Evolutionary conservation across 371 early-diverging fungal species (phyloP).

Genomic region (Haplosporangium sp.): DNA sequence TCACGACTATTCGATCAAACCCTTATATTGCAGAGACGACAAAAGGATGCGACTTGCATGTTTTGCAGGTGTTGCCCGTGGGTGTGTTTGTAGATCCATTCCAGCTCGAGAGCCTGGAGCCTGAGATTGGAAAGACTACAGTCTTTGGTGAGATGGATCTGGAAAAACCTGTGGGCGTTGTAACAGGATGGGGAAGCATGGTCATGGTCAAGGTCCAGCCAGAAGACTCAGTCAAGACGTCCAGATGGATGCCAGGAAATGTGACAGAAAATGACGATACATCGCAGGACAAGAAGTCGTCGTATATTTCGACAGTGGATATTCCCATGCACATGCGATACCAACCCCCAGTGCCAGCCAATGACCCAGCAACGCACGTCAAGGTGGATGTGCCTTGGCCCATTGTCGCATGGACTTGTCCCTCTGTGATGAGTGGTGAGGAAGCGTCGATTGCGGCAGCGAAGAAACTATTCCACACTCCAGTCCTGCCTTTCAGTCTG

Average conservation of each 20-base stretch:
- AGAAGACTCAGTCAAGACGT: constrained; percentile 31
- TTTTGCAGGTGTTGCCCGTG: constrained; percentile 43
- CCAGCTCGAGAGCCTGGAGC: constrained; percentile 42
- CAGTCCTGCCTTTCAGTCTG: constrained; percentile 31
- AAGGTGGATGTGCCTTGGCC: constrained; percentile 42
- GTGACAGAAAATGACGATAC: background rate
- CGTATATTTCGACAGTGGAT: constrained; percentile 27
- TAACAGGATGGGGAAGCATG: constrained; percentile 49
- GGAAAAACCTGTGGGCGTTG: constrained; percentile 54
- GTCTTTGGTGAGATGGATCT: constrained; percentile 54
- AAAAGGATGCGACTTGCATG: constrained; percentile 28
- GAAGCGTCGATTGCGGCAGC: constrained; percentile 8
- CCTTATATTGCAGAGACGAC: constrained; percentile 37
- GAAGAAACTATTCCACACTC: constrained; percentile 47
- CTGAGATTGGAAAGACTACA: constrained; percentile 36
- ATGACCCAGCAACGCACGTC: constrained; percentile 32
- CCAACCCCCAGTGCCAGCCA: constrained; percentile 39
- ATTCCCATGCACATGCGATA: constrained; percentile 55
- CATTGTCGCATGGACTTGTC: constrained; percentile 47
- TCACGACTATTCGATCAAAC: constrained; percentile 47
- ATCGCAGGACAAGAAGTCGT: background rate
- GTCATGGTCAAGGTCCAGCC: constrained; percentile 50
- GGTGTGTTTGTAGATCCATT: constrained; percentile 54
- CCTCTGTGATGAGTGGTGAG: background rate
- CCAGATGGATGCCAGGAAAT: constrained; percentile 33